Percentiles rank a stretch among this genome's conserved stretches.
phyloP scores from a whole-genome alignment of 805 yeast species.

The Naumovozyma castellii region DNA sequence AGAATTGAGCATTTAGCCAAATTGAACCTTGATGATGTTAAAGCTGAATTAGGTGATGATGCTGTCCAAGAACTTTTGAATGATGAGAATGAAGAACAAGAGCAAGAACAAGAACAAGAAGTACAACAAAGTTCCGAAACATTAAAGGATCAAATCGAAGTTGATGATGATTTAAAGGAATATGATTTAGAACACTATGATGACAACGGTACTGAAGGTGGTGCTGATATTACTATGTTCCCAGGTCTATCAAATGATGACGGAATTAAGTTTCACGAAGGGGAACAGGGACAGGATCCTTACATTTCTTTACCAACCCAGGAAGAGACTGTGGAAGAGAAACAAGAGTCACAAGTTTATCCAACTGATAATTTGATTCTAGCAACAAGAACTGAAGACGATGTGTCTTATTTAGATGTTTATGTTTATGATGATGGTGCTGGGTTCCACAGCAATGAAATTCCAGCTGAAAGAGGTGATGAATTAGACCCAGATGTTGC shows the following conservation, averaged over 20 bases:
- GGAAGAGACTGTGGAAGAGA: slow-evolving; percentile 63
- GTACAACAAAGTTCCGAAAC: slow-evolving; percentile 6
- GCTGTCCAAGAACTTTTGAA: slow-evolving; percentile 24
- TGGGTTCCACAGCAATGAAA: slow-evolving; percentile 61
- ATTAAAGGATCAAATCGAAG: slow-evolving; percentile 46
- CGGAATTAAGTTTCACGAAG: slow-evolving; percentile 45
- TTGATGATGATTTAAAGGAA: slow-evolving; percentile 80
- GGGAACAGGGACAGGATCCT: slow-evolving; percentile 34
- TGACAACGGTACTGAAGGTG: slow-evolving; percentile 41
- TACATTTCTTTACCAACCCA: slow-evolving; percentile 38
- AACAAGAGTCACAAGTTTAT: slow-evolving; percentile 72
- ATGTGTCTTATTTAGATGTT: slow-evolving; percentile 81
- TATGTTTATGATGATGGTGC: slow-evolving; percentile 93
- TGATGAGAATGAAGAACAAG: slow-evolving; percentile 24
- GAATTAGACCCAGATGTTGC: slow-evolving; percentile 64
- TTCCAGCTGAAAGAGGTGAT: slow-evolving; percentile 58
- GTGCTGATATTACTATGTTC: slow-evolving; percentile 54
- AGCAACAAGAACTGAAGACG: slow-evolving; percentile 94
- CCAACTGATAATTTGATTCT: slow-evolving; percentile 85
- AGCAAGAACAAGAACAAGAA: slow-evolving; percentile 10
- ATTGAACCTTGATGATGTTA: slow-evolving; percentile 69
- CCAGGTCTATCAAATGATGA: slow-evolving; percentile 57
- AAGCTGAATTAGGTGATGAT: slow-evolving; percentile 49
- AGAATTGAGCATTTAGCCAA: slow-evolving; percentile 81
- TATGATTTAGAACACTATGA: slow-evolving; percentile 73